Evolutionary conservation across 768 basidiomycete species (phyloP).

Genomic region (Saitozyma sp.): DNA sequence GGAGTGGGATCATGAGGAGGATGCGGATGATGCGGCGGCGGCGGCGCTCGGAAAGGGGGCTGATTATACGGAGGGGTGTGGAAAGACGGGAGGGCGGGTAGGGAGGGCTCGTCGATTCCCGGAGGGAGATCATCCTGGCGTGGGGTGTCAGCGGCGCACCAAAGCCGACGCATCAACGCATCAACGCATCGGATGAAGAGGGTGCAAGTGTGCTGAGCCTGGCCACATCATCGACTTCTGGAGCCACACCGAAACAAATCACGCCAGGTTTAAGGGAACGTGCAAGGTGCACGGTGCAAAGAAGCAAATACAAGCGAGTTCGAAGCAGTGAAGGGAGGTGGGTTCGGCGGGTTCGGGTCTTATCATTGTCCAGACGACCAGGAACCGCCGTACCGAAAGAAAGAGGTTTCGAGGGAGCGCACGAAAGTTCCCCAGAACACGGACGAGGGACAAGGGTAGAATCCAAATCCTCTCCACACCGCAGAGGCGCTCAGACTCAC

Average conservation of each 20-base stretch:
- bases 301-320: too few relatives aligned
- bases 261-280: too few relatives aligned
- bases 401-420: too few relatives aligned
- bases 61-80: constrained; percentile 8
- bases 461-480: background rate
- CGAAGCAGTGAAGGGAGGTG: too few relatives aligned
- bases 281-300: too few relatives aligned
- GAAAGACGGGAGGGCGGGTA: constrained; percentile 47
- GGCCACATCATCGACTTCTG: too few relatives aligned
- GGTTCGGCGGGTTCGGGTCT: too few relatives aligned
- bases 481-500: constrained; percentile 16
- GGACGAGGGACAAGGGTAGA: too few relatives aligned
- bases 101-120: constrained; percentile 51
- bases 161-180: background rate
- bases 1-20: background rate
- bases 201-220: background rate
- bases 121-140: constrained; percentile 50
- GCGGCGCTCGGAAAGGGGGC: constrained; percentile 1
- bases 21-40: constrained; percentile 3
- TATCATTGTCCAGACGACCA: too few relatives aligned
- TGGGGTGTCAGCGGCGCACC: background rate
- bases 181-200: background rate
- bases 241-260: too few relatives aligned
- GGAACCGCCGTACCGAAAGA: too few relatives aligned
- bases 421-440: too few relatives aligned